Evolutionary conservation across 805 yeast species (phyloP).

Genomic region (Lipomyces sp.): DNA sequence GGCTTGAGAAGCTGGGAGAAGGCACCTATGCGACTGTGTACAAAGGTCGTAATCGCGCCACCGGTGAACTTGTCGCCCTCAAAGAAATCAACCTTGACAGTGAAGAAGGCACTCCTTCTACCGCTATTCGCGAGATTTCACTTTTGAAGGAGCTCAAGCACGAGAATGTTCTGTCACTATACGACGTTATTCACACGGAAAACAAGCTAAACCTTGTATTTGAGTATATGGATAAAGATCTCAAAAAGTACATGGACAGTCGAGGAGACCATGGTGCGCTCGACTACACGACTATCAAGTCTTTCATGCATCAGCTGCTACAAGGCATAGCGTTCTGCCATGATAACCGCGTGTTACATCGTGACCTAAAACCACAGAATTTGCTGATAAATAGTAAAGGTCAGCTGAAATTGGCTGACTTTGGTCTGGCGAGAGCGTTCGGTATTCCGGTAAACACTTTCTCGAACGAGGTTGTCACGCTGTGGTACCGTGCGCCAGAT

Average conservation of each 20-base stretch:
- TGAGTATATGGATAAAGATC: conserved; percentile 90
- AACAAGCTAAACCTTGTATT: conserved; percentile 92
- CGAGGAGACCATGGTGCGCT: conserved; percentile 78
- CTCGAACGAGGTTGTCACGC: conserved; percentile 94
- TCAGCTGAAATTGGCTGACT: conserved; percentile 91
- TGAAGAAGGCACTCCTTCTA: conserved; percentile 98
- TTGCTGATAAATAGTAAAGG: conserved; percentile 87
- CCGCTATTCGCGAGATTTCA: conserved; percentile 96
- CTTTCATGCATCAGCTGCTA: conserved; percentile 91
- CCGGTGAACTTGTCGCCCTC: conserved; percentile 89
- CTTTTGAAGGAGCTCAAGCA: conserved; percentile 92
- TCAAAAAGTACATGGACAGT: conserved; percentile 91
- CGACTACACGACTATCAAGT: conserved; percentile 73
- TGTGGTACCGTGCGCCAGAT: conserved; percentile 98
- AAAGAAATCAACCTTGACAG: conserved; percentile 94
- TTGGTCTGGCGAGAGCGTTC: conserved; percentile 95
- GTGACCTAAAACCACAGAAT: conserved; percentile 93
- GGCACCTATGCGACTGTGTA: conserved; percentile 99
- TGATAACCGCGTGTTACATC: conserved; percentile 79
- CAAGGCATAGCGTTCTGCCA: conserved; percentile 89
- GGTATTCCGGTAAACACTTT: conserved; percentile 98
- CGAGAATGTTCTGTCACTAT: conserved; percentile 87
- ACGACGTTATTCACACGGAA: conserved; percentile 96
- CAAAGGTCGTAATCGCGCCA: conserved; percentile 83
- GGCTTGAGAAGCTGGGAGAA: conserved; percentile 85